phyloP scores from a whole-genome alignment of 2,329 filamentous ascomycete genomes.

The Alternaria atra region DNA sequence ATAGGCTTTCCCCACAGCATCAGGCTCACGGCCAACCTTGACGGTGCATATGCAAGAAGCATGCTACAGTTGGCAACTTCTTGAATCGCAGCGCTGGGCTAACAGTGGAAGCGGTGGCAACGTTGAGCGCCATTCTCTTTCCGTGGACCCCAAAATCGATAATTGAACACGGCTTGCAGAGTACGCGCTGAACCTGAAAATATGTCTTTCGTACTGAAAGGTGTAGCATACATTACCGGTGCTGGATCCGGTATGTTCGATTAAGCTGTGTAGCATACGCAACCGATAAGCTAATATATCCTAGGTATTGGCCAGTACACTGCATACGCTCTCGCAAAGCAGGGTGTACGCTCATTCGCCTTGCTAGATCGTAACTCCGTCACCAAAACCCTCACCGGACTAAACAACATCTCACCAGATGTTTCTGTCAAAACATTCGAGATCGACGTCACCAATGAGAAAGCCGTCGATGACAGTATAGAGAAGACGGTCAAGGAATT shows the following conservation, averaged over 20 bases:
- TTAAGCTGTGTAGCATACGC: not conserved
- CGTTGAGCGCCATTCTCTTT: not conserved
- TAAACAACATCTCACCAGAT: conserved; percentile 52
- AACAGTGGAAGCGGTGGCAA: not conserved
- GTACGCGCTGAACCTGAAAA: not conserved
- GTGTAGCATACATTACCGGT: conserved; percentile 61
- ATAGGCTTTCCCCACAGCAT: not conserved
- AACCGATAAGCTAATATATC: conserved; percentile 6
- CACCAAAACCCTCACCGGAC: conserved; percentile 40
- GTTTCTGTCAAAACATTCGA: conserved; percentile 54
- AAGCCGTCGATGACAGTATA: conserved; percentile 57
- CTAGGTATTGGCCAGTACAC: conserved; percentile 61
- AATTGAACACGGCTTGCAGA: not conserved
- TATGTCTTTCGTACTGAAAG: conserved; percentile 55
- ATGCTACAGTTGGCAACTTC: not conserved
- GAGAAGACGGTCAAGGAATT: conserved; percentile 56
- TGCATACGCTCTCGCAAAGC: conserved; percentile 58
- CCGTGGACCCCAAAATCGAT: not conserved
- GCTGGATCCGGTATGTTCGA: conserved; percentile 55
- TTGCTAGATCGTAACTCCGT: conserved; percentile 58
- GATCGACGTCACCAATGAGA: conserved; percentile 59
- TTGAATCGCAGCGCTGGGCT: not conserved
- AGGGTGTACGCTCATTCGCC: conserved; percentile 60
- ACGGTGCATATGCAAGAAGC: not conserved
- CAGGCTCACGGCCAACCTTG: not conserved